Evolutionary conservation across 108 stramenopile species (phyloP).

Genomic region (Fragilariopsis cylindrus): DNA sequence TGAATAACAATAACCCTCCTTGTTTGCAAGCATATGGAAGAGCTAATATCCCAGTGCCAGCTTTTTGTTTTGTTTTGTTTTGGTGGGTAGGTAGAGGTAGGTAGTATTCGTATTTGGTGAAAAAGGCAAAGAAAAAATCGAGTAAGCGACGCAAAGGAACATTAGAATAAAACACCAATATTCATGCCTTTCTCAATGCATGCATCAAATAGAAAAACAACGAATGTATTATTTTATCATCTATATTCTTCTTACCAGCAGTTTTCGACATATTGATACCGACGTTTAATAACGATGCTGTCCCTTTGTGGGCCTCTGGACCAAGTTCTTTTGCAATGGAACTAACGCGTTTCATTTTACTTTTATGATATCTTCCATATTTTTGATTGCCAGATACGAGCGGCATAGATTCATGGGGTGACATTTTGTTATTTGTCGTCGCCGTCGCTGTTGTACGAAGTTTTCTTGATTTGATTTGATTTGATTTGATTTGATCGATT

Average conservation of each 20-base stretch:
- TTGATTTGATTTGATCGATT: no score
- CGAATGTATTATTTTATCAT: no score
- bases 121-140: neutral
- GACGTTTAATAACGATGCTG: conserved; percentile 9
- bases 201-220: no score
- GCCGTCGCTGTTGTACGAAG: no score
- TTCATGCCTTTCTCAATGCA: no score
- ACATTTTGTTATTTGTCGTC: neutral
- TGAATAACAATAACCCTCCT: conserved; percentile 65
- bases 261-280: conserved; percentile 15
- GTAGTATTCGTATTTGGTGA: neutral
- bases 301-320: neutral
- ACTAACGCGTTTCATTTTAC: conserved; percentile 11
- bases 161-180: neutral
- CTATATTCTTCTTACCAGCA: conserved; percentile 3
- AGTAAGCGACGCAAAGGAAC: neutral
- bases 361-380: neutral
- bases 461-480: no score
- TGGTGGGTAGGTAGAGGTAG: neutral
- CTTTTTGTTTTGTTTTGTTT: conserved; percentile 41
- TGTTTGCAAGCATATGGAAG: conserved; percentile 74
- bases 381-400: neutral
- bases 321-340: conserved; percentile 10
- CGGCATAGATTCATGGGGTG: conserved; percentile 3
- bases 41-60: conserved; percentile 74